Evolutionary conservation across 1,284 basidiomycete genomes (phyloP).

Genomic region (Marasmius tenuissimus): DNA sequence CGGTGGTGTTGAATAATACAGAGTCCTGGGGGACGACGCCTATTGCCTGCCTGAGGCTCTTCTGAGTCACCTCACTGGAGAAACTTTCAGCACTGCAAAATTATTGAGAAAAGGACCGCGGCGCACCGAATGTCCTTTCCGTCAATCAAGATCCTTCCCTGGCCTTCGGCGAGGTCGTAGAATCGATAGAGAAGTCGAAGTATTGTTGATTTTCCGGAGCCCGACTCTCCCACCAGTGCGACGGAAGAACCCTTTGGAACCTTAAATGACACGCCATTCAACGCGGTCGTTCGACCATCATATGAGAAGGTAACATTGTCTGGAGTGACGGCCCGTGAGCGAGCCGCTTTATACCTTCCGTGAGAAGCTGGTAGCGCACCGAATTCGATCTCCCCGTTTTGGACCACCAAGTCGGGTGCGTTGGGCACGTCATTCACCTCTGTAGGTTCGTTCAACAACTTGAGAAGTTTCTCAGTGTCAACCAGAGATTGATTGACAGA

Average conservation of each 20-base stretch:
- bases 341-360: slow-evolving; percentile 5
- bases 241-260: slow-evolving; percentile 80
- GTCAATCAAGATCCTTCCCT: slow-evolving; percentile 77
- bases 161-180: slow-evolving; percentile 79
- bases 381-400: slow-evolving; percentile 82
- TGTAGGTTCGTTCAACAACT: slow-evolving; percentile 73
- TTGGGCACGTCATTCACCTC: slow-evolving; percentile 82
- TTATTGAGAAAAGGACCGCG: background rate
- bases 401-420: slow-evolving; percentile 73
- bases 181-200: slow-evolving; percentile 85
- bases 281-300: slow-evolving; percentile 71
- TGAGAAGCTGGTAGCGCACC: slow-evolving; percentile 42
- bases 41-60: slow-evolving; percentile 75
- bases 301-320: slow-evolving; percentile 85
- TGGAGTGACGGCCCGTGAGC: slow-evolving; percentile 24
- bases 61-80: slow-evolving; percentile 74
- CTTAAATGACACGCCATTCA: slow-evolving; percentile 81
- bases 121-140: slow-evolving; percentile 73
- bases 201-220: slow-evolving; percentile 81
- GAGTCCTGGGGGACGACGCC: slow-evolving; percentile 84
- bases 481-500: slow-evolving; percentile 75
- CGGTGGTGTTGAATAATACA: slow-evolving; percentile 82
- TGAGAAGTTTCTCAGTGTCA: slow-evolving; percentile 77
- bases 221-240: slow-evolving; percentile 81
- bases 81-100: background rate